Evolutionary conservation across 2,329 filamentous ascomycete genomes (phyloP), one percentile per base, ranked within the genome.

Genomic region (Hypoxylon sp.): DNA sequence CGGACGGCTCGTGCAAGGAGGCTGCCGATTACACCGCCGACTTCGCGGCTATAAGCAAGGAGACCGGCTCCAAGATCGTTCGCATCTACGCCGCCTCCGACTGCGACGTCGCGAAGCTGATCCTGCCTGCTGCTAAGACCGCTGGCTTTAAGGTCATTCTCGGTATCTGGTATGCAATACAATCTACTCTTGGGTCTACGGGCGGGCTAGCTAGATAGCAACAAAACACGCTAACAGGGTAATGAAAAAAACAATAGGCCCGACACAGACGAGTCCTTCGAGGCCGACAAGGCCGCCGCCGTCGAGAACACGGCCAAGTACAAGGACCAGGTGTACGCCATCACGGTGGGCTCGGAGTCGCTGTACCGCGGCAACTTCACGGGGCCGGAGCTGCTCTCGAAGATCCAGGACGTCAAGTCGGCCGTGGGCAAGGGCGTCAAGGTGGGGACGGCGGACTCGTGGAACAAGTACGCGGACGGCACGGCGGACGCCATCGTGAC

Each of bases 391-490:
- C 85, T 93, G 52, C 79, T 89, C 56, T 80, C 79, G 62, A 89
- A 89, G 79, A 91, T 93, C 78, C 80, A 85, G 65, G 83, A 87
- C 55, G 86, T 91, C 69, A 87, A 89, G 81, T 77, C 80, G 43
- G 80, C 85, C 32, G 76, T 90, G 76, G 82, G 85, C 72, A 77
- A 77, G 25, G 80, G 80, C 41, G 82, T 89, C 73, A 86, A 85
- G 72, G 83, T 91, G 48, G 90, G 90, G 55, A 91, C 89, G 10
- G 90, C 90, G 6, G 90, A 93, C 79, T 88, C 85, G 76, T 93
- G 90, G 90, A 92, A 92, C 81, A 91, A 90, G 79, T 90, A 84
- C 75, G 84, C 86, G 50, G 90, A 92, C 75, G 90, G 89, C 41
- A 91, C 90, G 25, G 90, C 87, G 41, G 87, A 92, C 77, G 82